Evolutionary conservation across 2,329 filamentous ascomycete genomes (phyloP).

Genomic region (Ambrosiella xylebori): DNA sequence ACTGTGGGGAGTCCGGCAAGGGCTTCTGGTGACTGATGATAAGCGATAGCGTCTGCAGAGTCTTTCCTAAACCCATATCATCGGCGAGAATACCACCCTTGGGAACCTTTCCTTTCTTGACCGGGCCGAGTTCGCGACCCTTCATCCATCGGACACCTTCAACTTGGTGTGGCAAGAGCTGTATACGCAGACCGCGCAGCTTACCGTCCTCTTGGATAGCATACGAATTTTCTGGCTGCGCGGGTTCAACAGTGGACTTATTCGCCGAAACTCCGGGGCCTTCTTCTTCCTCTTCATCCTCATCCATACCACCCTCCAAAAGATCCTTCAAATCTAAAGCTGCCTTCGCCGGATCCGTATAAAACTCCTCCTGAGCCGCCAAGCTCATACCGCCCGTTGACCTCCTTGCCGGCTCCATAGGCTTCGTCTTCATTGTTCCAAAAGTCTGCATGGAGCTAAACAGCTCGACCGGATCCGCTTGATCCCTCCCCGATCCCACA

Average conservation of each 20-base stretch:
- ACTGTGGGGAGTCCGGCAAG: constrained; percentile 22
- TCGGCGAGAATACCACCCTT: constrained; percentile 92
- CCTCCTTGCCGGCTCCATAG: constrained; percentile 5
- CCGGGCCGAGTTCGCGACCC: constrained; percentile 71
- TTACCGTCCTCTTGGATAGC: constrained; percentile 20
- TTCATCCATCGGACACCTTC: constrained; percentile 93
- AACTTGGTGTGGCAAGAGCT: constrained; percentile 81
- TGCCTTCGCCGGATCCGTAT: constrained; percentile 55
- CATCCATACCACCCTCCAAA: constrained; percentile 66
- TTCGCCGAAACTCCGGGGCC: background rate
- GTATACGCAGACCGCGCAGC: constrained; percentile 69
- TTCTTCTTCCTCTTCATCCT: constrained; percentile 34
- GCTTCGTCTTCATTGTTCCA: background rate
- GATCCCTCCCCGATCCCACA: constrained; percentile 24
- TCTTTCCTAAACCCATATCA: constrained; percentile 96
- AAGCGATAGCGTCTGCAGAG: constrained; percentile 78
- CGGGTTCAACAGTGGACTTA: background rate
- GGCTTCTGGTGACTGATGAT: constrained; percentile 70
- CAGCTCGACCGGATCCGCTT: constrained; percentile 1
- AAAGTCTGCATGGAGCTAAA: background rate
- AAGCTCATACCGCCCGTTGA: constrained; percentile 9
- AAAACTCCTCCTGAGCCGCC: constrained; percentile 29
- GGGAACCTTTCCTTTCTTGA: constrained; percentile 65
- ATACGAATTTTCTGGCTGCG: background rate
- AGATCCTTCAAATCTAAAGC: constrained; percentile 63